phyloP scores from a whole-genome alignment of 495 filamentous ascomycete species.

The Penicillium steckii region DNA sequence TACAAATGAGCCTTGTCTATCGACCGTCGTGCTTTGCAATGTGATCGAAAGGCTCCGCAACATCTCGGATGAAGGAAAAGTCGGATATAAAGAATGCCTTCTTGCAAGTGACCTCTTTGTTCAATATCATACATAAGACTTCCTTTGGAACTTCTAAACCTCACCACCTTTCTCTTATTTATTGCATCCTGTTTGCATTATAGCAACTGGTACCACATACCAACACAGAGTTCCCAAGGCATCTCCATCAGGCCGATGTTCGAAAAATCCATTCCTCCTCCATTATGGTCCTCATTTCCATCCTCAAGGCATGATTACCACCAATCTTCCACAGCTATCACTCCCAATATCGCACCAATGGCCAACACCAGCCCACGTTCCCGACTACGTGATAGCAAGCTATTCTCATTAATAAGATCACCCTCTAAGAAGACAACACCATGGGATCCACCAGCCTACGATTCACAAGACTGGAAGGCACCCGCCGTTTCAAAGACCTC shows the following conservation, averaged over 20 bases:
- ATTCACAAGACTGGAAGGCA: constrained; percentile 5
- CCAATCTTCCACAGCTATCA: not conserved
- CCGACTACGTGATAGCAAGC: not conserved
- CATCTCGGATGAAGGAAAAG: no score
- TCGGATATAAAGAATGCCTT: not conserved
- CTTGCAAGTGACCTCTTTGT: not conserved
- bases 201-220: not conserved
- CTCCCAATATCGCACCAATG: not conserved
- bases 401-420: not conserved
- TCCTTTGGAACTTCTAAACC: not conserved
- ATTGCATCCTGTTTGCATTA: constrained; percentile 19
- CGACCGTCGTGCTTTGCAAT: no score
- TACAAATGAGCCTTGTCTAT: no score
- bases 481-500: constrained; percentile 1
- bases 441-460: constrained; percentile 40
- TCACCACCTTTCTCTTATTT: not conserved
- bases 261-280: constrained; percentile 9
- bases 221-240: not conserved
- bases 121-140: not conserved
- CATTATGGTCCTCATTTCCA: constrained; percentile 20
- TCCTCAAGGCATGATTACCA: not conserved
- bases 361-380: not conserved
- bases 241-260: constrained; percentile 7
- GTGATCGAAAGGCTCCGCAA: no score
- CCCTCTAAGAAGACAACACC: not conserved